Evolutionary conservation across 2,329 filamentous ascomycete genomes (phyloP).

Genomic region (Trichoderma koningiopsis): DNA sequence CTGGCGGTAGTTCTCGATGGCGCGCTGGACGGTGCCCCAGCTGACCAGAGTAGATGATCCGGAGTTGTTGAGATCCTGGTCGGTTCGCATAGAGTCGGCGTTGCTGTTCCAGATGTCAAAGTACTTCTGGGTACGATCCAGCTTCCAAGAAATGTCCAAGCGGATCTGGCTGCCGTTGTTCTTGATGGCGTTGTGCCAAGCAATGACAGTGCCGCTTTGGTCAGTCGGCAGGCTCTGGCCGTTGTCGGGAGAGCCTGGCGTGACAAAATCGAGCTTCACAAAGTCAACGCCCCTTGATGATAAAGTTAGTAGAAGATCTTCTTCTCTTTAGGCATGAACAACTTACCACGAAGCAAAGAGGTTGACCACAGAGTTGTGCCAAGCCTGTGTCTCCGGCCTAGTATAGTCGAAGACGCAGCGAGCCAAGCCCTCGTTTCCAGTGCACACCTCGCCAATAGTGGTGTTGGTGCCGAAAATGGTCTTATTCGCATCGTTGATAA

Average conservation of each 20-base stretch:
- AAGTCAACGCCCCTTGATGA: conserved; percentile 28
- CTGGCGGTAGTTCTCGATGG: conserved; percentile 30
- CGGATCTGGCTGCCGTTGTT: conserved; percentile 28
- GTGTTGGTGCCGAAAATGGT: conserved; percentile 28
- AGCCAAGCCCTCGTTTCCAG: conserved; percentile 27
- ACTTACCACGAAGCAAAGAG: conserved; percentile 30
- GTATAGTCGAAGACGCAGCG: conserved; percentile 29
- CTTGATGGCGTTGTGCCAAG: conserved; percentile 30
- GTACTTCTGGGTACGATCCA: conserved; percentile 28
- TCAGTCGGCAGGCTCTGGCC: conserved; percentile 29
- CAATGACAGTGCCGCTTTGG: conserved; percentile 27
- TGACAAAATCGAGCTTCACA: conserved; percentile 31
- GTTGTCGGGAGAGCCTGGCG: conserved; percentile 30
- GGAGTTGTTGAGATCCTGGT: conserved; percentile 31
- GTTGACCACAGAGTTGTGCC: conserved; percentile 29
- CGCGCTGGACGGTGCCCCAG: conserved; percentile 29
- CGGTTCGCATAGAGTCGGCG: conserved; percentile 30
- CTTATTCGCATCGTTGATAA: conserved; percentile 27
- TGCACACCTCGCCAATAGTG: conserved; percentile 29
- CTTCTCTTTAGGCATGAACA: neutral
- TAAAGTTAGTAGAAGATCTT: neutral
- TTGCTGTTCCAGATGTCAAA: conserved; percentile 29
- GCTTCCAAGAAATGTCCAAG: conserved; percentile 31
- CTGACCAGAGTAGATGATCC: conserved; percentile 22
- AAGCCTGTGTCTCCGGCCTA: conserved; percentile 26